Base-by-base conservation (phyloP, 805 yeast species). In the Lachancea waltii region DNA sequence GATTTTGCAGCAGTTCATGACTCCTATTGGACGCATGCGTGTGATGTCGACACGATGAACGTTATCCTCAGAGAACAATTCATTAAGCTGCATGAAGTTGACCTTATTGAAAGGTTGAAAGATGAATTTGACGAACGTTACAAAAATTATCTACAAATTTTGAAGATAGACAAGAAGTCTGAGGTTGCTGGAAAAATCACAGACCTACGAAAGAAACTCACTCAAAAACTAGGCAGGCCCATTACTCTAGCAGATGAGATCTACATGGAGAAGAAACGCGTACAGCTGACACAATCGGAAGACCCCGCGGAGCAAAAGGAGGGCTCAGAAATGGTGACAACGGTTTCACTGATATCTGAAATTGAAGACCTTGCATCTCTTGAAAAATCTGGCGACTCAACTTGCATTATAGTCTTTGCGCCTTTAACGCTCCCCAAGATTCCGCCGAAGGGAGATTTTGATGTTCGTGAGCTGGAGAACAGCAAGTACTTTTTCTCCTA, bases 1-100 rank as follows among this genome's bases (percentile, higher is more conserved):
- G 68, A 77, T 9, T 90, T 92, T 69, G 96, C 97, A 0, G 79
- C 97, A 0, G 98, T 90, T 17, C 98, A 90, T 62, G 98, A 90
- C 59, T 90, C 97, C 0, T 90, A 85, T 60, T 90, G 98, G 98
- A 87, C 97, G 0, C 97, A 92, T 58, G 97, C 98, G 1, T 66
- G 76, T 35, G 90, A 85, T 57, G 78, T 90, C 29, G 80, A 79
- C 43, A 56, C 54, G 3, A 80, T 90, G 92, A 85, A 79, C 60
- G 53, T 50, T 10, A 65, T 73, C 31, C 65, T 92, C 46, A 73
- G 98, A 54, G 79, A 82, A 25, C 79, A 84, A 42, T 90, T 90
- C 58, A 81, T 92, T 44, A 65, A 72, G 36, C 67, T 90, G 40
- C 97, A 90, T 58, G 73, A 73, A 43, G 79, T 73, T 22, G 81